Base-by-base conservation (phyloP, 192 early-diverging fungal genomes). In the Rhizoclosmatium globosum region DNA sequence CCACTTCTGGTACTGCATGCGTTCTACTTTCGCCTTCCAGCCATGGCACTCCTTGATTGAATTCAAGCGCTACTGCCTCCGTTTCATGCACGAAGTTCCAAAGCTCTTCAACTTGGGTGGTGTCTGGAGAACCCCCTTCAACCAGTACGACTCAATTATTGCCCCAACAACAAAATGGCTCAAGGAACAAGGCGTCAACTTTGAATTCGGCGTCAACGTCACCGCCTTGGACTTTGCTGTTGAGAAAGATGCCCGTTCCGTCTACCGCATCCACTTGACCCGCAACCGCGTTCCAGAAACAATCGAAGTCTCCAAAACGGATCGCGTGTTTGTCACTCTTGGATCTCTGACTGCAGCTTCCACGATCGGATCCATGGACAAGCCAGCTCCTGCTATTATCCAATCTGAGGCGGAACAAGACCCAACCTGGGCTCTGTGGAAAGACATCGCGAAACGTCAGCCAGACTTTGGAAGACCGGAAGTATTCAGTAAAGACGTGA, bases 11-110 rank as follows among this genome's bases (percentile, higher is more conserved):
- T 81, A 77, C 57, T 58, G 73, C 66, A 73, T 73, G 71, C 71
- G 78, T 31, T 74, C 81, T 31, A 73, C 81, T 17, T 81, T 81
- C 56, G 77, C 81, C 1, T 83, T 83, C 57, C 82, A 83, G 74
- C 82, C 82, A 44, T 83, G 82, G 80, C 82, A 83, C 58, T 82
- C 80, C 19, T 58, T 82, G 58, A 74, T 81, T 53, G 82, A 83
- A 75, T 71, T 82, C 53, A 76, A 77, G 56, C 71, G 82, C 6
- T 73, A 73, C 47, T 73, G 71, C 56, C 41, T 83, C 75, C 80
- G 82, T 3, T 83, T 83, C 50, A 60, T 81, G 69, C 82, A 83
- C 59, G 82, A 83, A 69, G 81, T 83, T 2, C 72, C 80, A 7
- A 82, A 81, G 46, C 62, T 83, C 21, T 47, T 61, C 59, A 72